Conservation (phyloP, 208 protist species). For the Endotrypanum monterogeii region DNA sequence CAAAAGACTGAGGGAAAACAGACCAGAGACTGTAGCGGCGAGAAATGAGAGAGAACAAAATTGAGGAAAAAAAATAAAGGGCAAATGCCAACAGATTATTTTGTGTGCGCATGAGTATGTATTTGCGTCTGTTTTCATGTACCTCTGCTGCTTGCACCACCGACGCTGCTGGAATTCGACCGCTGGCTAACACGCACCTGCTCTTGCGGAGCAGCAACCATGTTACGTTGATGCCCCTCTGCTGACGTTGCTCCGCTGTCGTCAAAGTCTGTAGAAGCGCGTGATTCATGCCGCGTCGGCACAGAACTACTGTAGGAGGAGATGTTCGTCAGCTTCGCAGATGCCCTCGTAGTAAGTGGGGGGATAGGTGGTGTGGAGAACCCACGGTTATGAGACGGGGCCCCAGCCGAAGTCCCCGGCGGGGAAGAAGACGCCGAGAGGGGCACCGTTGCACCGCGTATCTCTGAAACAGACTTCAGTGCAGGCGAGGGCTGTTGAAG, state of each 20-base stretch:
- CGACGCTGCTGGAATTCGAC: background rate
- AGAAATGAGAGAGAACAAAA: background rate
- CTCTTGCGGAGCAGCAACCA: constrained; percentile 7
- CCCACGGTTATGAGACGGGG: background rate
- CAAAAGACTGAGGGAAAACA: background rate
- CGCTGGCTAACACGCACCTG: constrained; percentile 22
- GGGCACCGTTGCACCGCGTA: background rate
- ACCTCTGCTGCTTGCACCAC: background rate
- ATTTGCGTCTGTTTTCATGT: background rate
- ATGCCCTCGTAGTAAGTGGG: background rate
- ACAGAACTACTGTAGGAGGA: constrained; percentile 17
- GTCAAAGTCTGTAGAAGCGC: background rate
- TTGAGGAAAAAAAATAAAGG: background rate
- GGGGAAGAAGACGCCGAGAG: constrained; percentile 1
- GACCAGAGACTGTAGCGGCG: background rate
- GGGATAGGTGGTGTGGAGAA: background rate
- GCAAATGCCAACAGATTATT: background rate
- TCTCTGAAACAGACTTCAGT: background rate
- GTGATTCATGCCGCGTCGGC: constrained; percentile 3
- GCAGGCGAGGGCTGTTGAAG: background rate
- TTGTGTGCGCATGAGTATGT: background rate
- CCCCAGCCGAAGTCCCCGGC: background rate
- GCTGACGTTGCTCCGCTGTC: background rate
- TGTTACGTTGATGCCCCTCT: background rate
- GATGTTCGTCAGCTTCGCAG: background rate